These are phyloP conservation scores for Tausonia pullulans DNA, from an alignment of 1,284 basidiomycete genomes.

Conservation along the genomic window DNA sequence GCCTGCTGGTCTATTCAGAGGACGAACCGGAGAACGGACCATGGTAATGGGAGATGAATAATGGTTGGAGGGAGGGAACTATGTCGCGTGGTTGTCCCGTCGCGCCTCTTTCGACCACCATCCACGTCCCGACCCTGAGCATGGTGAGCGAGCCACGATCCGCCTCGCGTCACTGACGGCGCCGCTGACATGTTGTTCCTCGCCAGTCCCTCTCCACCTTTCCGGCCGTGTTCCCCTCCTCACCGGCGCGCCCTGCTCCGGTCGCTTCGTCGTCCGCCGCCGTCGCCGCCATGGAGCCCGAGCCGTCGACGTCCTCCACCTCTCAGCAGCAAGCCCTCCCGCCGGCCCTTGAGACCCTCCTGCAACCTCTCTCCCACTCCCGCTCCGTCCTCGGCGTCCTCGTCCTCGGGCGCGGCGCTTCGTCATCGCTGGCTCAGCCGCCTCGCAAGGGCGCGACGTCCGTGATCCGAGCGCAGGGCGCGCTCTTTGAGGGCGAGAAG, in stretches of 20 bases:
- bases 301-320: not conserved
- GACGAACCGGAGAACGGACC: not conserved
- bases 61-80: no score
- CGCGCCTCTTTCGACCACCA: no score
- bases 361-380: conserved; percentile 8
- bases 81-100: no score
- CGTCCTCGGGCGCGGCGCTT: conserved; percentile 46
- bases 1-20: not conserved
- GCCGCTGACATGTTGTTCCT: no score
- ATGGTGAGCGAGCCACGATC: no score
- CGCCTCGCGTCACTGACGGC: no score
- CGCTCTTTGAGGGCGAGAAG: conserved; percentile 76
- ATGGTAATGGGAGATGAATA: not conserved
- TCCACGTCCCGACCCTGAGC: no score
- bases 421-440: conserved; percentile 32
- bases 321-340: not conserved
- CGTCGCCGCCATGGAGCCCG: no score
- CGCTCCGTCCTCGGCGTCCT: conserved; percentile 65
- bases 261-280: no score
- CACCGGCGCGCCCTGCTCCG: no score
- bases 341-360: conserved; percentile 3
- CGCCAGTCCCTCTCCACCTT: no score
- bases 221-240: no score
- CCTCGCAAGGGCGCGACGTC: conserved; percentile 33
- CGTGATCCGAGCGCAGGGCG: conserved; percentile 71